These are phyloP conservation scores for Penicillium lividum DNA, from an alignment of 495 filamentous ascomycete genomes.

Conservation along the genomic window DNA sequence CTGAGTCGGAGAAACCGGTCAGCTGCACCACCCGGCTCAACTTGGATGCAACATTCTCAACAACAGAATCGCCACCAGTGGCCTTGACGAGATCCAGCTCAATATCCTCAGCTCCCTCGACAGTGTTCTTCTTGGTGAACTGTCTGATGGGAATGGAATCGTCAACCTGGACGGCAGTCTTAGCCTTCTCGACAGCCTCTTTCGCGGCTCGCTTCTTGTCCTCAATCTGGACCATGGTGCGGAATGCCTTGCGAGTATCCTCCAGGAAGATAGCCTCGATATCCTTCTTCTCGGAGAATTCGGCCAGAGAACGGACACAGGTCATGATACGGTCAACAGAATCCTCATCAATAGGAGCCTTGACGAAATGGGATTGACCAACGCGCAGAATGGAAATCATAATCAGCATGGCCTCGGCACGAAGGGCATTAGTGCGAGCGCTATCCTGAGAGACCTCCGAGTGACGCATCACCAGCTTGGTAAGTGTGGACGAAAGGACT, in stretches of 20 bases:
- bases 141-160: slow-evolving; percentile 92
- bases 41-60: slow-evolving; percentile 88
- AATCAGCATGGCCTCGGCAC: slow-evolving; percentile 97
- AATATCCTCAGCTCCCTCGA: slow-evolving; percentile 80
- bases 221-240: slow-evolving; percentile 96
- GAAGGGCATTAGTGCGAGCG: slow-evolving; percentile 88
- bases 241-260: slow-evolving; percentile 94
- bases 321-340: slow-evolving; percentile 97
- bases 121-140: slow-evolving; percentile 85
- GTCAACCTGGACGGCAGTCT: slow-evolving; percentile 92
- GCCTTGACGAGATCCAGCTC: slow-evolving; percentile 92
- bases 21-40: slow-evolving; percentile 95
- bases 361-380: slow-evolving; percentile 96
- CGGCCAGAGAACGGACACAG: slow-evolving; percentile 88
- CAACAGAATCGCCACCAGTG: slow-evolving; percentile 81
- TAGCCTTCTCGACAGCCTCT: slow-evolving; percentile 87
- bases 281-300: slow-evolving; percentile 86
- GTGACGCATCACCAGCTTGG: slow-evolving; percentile 98
- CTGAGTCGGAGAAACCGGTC: slow-evolving; percentile 97
- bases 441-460: slow-evolving; percentile 87
- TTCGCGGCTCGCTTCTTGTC: slow-evolving; percentile 95
- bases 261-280: slow-evolving; percentile 92
- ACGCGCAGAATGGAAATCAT: slow-evolving; percentile 99
- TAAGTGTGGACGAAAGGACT: slow-evolving; percentile 90
- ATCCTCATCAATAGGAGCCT: slow-evolving; percentile 96